Percentiles rank a stretch among this genome's conserved stretches.
Evolutionary conservation across 208 protist genomes (phyloP).

Genomic region (Leishmania lainsoni): DNA sequence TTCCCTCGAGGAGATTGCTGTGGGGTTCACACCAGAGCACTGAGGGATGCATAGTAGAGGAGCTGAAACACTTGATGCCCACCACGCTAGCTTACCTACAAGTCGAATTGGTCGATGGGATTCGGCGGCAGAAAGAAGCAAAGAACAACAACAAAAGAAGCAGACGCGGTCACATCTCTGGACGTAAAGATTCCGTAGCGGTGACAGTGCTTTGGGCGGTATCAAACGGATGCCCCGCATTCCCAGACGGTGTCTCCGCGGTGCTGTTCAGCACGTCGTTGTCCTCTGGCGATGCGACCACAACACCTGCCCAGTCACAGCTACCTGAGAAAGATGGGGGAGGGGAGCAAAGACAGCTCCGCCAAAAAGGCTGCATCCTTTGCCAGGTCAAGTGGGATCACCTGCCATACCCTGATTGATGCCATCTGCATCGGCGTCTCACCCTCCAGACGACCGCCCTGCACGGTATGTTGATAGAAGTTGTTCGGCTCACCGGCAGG

Average conservation of each 20-base stretch:
- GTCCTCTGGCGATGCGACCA: background rate
- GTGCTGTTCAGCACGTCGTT: conserved; percentile 1
- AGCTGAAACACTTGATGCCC: conserved; percentile 21
- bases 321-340: too few species aligned
- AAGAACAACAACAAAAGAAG: conserved; percentile 11
- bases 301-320: background rate
- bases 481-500: too few species aligned
- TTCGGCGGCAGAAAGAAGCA: background rate
- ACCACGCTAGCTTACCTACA: conserved; percentile 5
- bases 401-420: too few species aligned
- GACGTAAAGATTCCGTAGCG: conserved; percentile 37
- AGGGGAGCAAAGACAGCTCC: too few species aligned
- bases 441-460: too few species aligned
- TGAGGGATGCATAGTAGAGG: conserved; percentile 34
- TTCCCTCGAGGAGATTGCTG: conserved; percentile 33
- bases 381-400: too few species aligned
- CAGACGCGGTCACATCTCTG: conserved; percentile 56
- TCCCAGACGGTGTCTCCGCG: conserved; percentile 13
- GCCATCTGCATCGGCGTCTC: too few species aligned
- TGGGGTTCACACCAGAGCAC: conserved; percentile 17
- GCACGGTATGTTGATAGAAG: too few species aligned
- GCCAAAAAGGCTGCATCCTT: too few species aligned
- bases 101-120: background rate
- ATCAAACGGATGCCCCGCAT: conserved; percentile 38
- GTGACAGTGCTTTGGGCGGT: conserved; percentile 43